phyloP scores from a whole-genome alignment of 2,329 filamentous ascomycete genomes.

The Phialophora chinensis region DNA sequence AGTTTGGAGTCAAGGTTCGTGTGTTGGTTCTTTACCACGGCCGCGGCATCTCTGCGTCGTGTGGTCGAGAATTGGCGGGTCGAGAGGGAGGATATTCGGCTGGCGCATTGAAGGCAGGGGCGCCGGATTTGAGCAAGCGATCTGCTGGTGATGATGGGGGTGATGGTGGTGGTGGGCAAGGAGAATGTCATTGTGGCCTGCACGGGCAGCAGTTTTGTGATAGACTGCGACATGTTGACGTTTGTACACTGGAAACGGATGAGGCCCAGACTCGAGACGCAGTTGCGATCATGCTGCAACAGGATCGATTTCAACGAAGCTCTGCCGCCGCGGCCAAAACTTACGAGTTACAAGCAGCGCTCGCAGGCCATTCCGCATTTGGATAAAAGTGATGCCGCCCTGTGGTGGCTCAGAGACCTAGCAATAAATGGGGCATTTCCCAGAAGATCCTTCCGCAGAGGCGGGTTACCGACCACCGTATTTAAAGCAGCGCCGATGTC shows the following conservation, averaged over 20 bases:
- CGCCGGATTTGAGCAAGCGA: background rate
- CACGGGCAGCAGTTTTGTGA: background rate
- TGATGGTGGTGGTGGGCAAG: background rate
- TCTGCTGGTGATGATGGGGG: background rate
- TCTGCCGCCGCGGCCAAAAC: background rate
- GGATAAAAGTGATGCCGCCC: background rate
- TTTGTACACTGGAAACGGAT: background rate
- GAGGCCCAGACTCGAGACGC: background rate
- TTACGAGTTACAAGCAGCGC: background rate
- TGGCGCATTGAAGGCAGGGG: constrained; percentile 25
- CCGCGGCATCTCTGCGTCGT: constrained; percentile 18
- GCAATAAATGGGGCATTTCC: too few relatives aligned
- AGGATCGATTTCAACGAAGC: background rate
- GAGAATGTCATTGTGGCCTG: background rate
- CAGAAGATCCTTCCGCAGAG: too few relatives aligned
- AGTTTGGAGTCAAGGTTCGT: constrained; percentile 12
- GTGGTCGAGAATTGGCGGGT: constrained; percentile 28
- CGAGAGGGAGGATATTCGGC: constrained; percentile 15
- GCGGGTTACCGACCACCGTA: too few relatives aligned
- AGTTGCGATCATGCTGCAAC: background rate
- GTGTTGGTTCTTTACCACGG: background rate
- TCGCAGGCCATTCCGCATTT: background rate
- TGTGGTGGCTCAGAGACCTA: too few relatives aligned
- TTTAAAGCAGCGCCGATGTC: too few relatives aligned
- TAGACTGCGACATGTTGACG: background rate